These are phyloP conservation scores for Oemleria cerasiformis DNA, from an alignment of 306 rosid genomes.

Conservation along the genomic window DNA sequence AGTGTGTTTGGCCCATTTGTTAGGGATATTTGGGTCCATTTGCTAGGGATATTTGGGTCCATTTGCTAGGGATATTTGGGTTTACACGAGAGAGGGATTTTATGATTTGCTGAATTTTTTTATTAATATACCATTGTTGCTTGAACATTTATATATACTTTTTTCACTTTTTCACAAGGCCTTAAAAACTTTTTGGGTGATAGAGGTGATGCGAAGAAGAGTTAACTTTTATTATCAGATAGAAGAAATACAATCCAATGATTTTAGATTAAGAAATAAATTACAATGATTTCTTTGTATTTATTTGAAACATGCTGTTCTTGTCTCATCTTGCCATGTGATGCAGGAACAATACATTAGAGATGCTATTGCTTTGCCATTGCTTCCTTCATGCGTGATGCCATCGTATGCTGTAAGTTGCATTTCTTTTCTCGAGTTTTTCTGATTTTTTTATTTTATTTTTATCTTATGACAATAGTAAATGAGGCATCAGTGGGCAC, in stretches of 20 bases:
- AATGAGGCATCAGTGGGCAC: neutral
- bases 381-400: slow-evolving; percentile 55
- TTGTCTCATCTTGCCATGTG: neutral
- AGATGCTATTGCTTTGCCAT: slow-evolving; percentile 65
- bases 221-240: too few species aligned
- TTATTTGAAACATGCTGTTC: too few species aligned
- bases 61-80: too few species aligned
- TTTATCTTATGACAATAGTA: neutral
- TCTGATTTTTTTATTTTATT: too few species aligned
- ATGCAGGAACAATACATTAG: slow-evolving; percentile 75
- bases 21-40: neutral
- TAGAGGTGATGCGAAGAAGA: too few species aligned
- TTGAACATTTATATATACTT: neutral
- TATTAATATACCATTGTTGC: neutral
- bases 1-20: neutral
- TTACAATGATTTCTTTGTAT: too few species aligned
- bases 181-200: neutral
- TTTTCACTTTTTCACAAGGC: neutral
- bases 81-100: too few species aligned
- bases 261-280: too few species aligned
- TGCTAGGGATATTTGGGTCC: neutral
- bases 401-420: slow-evolving; percentile 78
- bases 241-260: too few species aligned
- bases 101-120: neutral
- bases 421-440: neutral